Evolutionary conservation across 2,329 filamentous ascomycete species (phyloP).

Genomic region (Periglandula ipomoeae): DNA sequence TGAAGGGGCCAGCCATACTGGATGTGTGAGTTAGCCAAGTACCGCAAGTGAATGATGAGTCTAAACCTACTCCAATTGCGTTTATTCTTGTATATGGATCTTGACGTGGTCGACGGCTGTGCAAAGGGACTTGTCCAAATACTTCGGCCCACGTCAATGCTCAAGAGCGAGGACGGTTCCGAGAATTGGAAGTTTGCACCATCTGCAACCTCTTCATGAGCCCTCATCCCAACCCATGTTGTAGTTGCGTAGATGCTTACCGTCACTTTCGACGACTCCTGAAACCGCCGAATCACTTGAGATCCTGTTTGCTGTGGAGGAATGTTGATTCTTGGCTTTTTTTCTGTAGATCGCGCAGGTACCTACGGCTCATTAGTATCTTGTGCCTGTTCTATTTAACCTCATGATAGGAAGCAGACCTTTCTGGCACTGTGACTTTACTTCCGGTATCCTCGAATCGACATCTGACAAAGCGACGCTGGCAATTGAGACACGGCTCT

Average conservation of each 20-base stretch:
- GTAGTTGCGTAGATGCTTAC: neutral
- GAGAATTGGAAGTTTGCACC: neutral
- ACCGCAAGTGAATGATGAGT: no score
- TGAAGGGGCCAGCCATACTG: constrained; percentile 22
- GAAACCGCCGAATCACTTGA: neutral
- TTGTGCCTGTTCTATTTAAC: neutral
- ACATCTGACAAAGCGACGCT: constrained; percentile 20
- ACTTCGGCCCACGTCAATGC: constrained; percentile 13
- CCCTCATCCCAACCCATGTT: no score
- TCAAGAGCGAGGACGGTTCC: constrained; percentile 3
- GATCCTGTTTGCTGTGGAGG: constrained; percentile 9
- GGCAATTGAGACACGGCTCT: constrained; percentile 23
- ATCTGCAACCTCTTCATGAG: neutral
- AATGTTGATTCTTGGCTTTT: constrained; percentile 12
- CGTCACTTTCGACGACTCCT: neutral
- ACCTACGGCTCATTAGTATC: constrained; percentile 10
- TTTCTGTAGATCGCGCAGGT: constrained; percentile 17
- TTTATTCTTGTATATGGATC: constrained; percentile 20
- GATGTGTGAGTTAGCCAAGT: neutral
- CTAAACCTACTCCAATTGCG: constrained; percentile 25
- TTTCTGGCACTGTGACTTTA: constrained; percentile 24
- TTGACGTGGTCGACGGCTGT: constrained; percentile 19
- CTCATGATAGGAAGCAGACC: constrained; percentile 13
- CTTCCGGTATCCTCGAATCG: constrained; percentile 20
- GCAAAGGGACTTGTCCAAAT: constrained; percentile 23